These are phyloP conservation scores for Pseudozyma flocculosa DNA, from an alignment of 1,284 basidiomycete genomes.

Conservation along the genomic window DNA sequence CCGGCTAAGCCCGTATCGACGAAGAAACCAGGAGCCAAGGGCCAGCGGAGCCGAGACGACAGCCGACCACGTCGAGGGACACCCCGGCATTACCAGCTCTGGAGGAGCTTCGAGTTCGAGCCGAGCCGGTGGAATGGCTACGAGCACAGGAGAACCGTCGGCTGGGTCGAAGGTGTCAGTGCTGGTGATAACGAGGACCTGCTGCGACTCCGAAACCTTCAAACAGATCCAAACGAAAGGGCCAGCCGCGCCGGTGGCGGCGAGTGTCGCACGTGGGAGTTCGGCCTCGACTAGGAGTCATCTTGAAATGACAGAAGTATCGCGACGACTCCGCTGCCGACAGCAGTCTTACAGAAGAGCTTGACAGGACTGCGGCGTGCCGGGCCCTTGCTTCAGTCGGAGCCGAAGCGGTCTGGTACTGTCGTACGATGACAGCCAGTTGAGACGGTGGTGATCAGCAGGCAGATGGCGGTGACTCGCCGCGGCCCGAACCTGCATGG, in stretches of 20 bases:
- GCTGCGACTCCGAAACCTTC: conserved; percentile 6
- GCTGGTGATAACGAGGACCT: conserved; percentile 46
- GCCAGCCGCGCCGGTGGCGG: conserved; percentile 38
- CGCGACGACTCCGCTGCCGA: too few species aligned
- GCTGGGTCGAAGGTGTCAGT: conserved; percentile 61
- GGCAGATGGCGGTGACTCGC: too few species aligned
- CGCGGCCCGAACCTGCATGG: too few species aligned
- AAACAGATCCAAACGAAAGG: conserved; percentile 4
- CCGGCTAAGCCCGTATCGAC: too few species aligned
- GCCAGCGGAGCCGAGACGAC: background rate
- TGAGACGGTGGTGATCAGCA: too few species aligned
- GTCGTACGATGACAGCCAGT: conserved; percentile 1
- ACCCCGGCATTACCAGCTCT: conserved; percentile 67
- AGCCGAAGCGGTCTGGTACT: conserved; percentile 50
- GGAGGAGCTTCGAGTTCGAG: conserved; percentile 81
- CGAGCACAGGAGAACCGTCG: conserved; percentile 87
- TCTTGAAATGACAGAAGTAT: too few species aligned
- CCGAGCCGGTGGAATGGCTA: conserved; percentile 77
- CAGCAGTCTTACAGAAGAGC: too few species aligned
- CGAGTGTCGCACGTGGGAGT: conserved; percentile 52
- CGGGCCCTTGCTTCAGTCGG: conserved; percentile 29
- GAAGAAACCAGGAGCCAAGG: background rate
- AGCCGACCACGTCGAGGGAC: too few species aligned
- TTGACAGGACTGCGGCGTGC: too few species aligned
- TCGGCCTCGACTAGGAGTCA: conserved; percentile 28